Conservation (phyloP, 1,284 basidiomycete species). For the Cronartium quercuum region DNA sequence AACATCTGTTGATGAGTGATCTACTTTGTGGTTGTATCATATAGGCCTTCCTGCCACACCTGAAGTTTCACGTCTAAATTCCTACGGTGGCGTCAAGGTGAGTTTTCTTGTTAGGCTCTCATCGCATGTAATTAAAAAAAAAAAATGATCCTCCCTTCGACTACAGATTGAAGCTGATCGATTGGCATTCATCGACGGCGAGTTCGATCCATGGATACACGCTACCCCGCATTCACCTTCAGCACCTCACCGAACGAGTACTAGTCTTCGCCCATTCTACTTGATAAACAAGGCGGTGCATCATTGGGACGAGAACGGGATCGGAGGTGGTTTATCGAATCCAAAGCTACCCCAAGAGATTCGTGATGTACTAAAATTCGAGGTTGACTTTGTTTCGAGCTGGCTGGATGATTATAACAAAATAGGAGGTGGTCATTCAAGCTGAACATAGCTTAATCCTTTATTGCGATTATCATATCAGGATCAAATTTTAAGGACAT, state of each 20-base stretch:
- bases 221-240: constrained; percentile 46
- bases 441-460: no score
- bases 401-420: constrained; percentile 43
- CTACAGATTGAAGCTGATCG: constrained; percentile 17
- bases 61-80: neutral
- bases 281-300: constrained; percentile 48
- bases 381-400: constrained; percentile 44
- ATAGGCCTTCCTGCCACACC: neutral
- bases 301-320: constrained; percentile 46
- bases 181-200: constrained; percentile 46
- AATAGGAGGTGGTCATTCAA: no score
- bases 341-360: constrained; percentile 44
- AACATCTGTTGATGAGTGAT: no score
- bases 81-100: neutral
- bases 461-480: no score
- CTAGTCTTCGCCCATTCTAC: constrained; percentile 19
- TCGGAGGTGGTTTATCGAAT: neutral
- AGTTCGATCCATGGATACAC: constrained; percentile 46
- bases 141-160: no score
- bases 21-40: neutral
- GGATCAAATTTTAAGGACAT: no score
- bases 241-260: constrained; percentile 44
- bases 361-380: constrained; percentile 42
- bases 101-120: no score
- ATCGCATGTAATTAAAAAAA: no score